phyloP scores from a whole-genome alignment of 768 basidiomycete species.

The Sistotremastrum suecicum region DNA sequence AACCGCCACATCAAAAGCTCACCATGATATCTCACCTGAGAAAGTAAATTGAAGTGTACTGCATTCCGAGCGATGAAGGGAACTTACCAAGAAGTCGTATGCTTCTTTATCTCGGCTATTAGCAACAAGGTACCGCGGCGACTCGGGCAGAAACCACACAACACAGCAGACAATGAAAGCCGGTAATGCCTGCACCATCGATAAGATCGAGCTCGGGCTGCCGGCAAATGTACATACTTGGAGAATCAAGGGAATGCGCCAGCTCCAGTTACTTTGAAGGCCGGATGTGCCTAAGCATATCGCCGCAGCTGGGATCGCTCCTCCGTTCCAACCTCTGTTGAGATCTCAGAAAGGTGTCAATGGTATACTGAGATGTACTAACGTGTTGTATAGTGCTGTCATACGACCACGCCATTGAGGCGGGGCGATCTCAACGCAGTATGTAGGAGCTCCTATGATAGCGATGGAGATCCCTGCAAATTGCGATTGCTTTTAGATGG shows the following conservation, averaged over 20 bases:
- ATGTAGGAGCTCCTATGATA: slow-evolving; percentile 11
- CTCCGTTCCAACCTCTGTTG: slow-evolving; percentile 7
- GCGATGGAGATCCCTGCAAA: slow-evolving; percentile 2
- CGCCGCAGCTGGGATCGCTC: slow-evolving; percentile 10
- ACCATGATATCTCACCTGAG: slow-evolving; percentile 13
- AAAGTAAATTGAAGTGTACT: too few relatives aligned
- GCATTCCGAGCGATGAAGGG: too few relatives aligned
- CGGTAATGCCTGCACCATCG: slow-evolving; percentile 4
- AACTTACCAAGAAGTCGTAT: slow-evolving; percentile 7
- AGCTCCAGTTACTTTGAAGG: slow-evolving; percentile 10
- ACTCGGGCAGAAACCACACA: slow-evolving; percentile 12
- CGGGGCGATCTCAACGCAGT: slow-evolving; percentile 20
- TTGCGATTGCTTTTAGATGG: too few relatives aligned
- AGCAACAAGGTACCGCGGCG: slow-evolving; percentile 11
- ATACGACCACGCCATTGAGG: slow-evolving; percentile 11
- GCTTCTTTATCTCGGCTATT: slow-evolving; percentile 15
- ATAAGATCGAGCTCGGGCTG: neutral
- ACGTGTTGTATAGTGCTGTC: slow-evolving; percentile 6
- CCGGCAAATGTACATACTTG: slow-evolving; percentile 2
- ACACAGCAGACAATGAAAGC: slow-evolving; percentile 8
- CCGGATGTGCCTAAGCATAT: slow-evolving; percentile 6
- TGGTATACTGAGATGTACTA: neutral
- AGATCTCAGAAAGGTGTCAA: slow-evolving; percentile 2
- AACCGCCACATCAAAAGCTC: neutral
- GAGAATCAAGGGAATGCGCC: slow-evolving; percentile 16